Base-by-base conservation (phyloP, 345 rosid genomes). In the Capsella bursapastoris region DNA sequence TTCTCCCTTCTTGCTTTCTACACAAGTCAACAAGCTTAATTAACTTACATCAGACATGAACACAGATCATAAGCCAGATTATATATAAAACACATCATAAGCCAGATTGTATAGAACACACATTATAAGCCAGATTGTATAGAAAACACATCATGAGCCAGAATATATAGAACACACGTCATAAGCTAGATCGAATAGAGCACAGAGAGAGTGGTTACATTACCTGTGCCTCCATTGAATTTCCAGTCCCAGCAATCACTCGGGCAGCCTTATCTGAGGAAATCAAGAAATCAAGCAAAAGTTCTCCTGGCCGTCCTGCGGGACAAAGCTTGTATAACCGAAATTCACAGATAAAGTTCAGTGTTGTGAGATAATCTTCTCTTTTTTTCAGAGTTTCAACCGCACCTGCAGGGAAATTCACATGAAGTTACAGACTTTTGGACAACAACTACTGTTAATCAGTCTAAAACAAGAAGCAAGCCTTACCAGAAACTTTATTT, bases 261-360 rank as follows among this genome's bases (percentile, higher is more conserved):
- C 15, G 64, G 12, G 47, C 55, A 52, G 43, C 27, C 38, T 53
- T 58, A 18, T 14, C 28, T 13, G 61, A 59, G 25, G 67, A 50
- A 13, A 16, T 3, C 47, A 74, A 18, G 41, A 7, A 50, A 13
- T 59, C 67, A 41, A 16, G 7, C 73, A 74, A 67, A 67, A 74
- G 13, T 2, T 40, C 16, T 58, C 68, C 61, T 43, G 76, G 76
- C 49, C 56, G 3, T 56, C 48, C 34, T 14, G 15, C 28, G 14
- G 65, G 65, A 47, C 28, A 34, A 65, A 65, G 50, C 31, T 65
- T 47, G 15, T 5, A 38, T 29, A 7, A 50, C 27, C 41, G 48
- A 45, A 74, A 67, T 7, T 74, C 78, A 59, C 73, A 74, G 16
- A 74, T 31, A 59, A 58, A 74, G 18, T 48, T 74, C 29, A 74